Percentiles rank a stretch among this genome's conserved stretches.
phyloP scores from a whole-genome alignment of 2,329 filamentous ascomycete species.

The Cercospora zeae-maydis region DNA sequence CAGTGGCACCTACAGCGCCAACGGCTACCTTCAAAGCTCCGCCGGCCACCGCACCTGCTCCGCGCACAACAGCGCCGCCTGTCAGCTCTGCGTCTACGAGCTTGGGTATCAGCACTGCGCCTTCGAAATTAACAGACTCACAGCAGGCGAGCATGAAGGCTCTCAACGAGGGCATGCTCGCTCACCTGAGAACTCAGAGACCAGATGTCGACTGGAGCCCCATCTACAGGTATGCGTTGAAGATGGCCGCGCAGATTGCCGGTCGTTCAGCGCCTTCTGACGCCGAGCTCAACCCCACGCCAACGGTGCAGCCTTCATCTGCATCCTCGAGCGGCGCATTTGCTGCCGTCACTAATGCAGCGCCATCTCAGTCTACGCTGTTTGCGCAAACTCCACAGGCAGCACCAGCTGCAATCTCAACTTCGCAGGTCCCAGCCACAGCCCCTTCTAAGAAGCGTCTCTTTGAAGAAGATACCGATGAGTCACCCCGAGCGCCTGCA shows the following conservation, averaged over 20 bases:
- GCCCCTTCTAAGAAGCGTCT: constrained; percentile 31
- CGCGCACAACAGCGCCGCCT: constrained; percentile 10
- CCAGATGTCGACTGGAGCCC: constrained; percentile 29
- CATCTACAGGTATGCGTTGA: constrained; percentile 30
- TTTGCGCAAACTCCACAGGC: constrained; percentile 23
- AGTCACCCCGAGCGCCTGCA: constrained; percentile 18
- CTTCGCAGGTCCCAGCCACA: constrained; percentile 26
- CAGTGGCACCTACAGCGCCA: constrained; percentile 11
- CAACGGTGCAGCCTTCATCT: neutral
- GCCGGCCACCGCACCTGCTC: constrained; percentile 18
- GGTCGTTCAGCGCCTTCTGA: constrained; percentile 13
- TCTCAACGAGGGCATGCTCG: constrained; percentile 32
- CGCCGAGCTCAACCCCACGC: constrained; percentile 12
- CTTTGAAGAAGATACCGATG: constrained; percentile 25
- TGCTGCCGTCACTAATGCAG: neutral
- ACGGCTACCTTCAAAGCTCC: constrained; percentile 13
- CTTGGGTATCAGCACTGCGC: neutral
- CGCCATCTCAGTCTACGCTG: constrained; percentile 5
- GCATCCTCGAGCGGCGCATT: neutral
- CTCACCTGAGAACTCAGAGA: constrained; percentile 28
- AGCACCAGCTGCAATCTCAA: constrained; percentile 17
- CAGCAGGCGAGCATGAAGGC: constrained; percentile 21
- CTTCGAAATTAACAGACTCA: neutral
- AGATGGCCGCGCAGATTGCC: constrained; percentile 26
- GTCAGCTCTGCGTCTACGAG: neutral